These are phyloP conservation scores for Starmerella potacharoeniae DNA, from an alignment of 805 yeast species.

Conservation along the genomic window DNA sequence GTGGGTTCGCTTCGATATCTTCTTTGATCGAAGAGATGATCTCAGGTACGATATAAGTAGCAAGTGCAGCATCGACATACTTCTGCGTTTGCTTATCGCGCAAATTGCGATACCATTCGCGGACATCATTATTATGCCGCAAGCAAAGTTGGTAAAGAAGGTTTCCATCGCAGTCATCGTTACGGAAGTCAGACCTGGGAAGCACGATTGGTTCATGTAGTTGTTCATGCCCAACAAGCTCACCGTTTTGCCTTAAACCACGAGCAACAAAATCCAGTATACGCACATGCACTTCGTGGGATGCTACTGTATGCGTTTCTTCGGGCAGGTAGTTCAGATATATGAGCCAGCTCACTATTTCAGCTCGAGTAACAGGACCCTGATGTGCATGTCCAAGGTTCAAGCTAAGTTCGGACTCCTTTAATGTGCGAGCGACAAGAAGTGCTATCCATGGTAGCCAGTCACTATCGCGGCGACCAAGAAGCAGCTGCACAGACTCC, in stretches of 20 bases:
- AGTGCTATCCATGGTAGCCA: constrained; percentile 1
- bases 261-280: constrained; percentile 1
- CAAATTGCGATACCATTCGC: constrained; percentile 22
- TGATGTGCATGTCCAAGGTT: not conserved
- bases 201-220: not conserved
- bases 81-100: constrained; percentile 17
- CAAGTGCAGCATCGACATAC: constrained; percentile 11
- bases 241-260: not conserved
- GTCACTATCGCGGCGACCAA: not conserved
- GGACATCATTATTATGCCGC: constrained; percentile 11
- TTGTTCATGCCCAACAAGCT: not conserved
- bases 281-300: not conserved
- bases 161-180: constrained; percentile 3
- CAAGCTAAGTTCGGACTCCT: not conserved
- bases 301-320: not conserved
- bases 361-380: not conserved
- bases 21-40: constrained; percentile 12
- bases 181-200: not conserved
- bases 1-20: not conserved
- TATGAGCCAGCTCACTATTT: not conserved
- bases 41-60: constrained; percentile 12
- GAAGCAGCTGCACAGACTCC: not conserved
- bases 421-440: not conserved
- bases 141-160: constrained; percentile 12
- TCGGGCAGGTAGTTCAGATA: not conserved